A percentile compares a stretch with the other conserved stretches of the same genome.
phyloP scores from a whole-genome alignment of 768 basidiomycete species.

The Hebeloma cylindrosporum region DNA sequence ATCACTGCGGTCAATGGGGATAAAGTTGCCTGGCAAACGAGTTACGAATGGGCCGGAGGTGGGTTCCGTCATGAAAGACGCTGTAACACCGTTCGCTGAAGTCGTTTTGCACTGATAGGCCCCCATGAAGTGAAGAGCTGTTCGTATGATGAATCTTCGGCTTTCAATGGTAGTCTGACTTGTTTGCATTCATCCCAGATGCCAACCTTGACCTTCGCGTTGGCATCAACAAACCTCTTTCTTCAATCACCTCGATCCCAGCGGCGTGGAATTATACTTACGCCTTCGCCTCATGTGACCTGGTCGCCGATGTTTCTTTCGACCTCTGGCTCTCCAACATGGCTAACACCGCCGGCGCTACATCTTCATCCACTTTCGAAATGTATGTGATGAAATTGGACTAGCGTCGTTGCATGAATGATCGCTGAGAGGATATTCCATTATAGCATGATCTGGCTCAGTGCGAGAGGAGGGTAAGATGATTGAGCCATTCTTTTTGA shows the following conservation, averaged over 20 bases:
- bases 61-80: not conserved
- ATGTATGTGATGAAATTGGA: constrained; percentile 23
- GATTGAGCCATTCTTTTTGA: not conserved
- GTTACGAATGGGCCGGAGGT: constrained; percentile 32
- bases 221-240: too few species aligned
- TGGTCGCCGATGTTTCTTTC: constrained; percentile 36
- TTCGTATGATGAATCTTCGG: constrained; percentile 16
- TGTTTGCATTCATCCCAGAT: constrained; percentile 17
- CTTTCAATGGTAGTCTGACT: not conserved
- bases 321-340: constrained; percentile 32
- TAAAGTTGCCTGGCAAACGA: constrained; percentile 30
- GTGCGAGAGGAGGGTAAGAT: constrained; percentile 31
- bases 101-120: not conserved
- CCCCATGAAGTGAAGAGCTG: constrained; percentile 30
- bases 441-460: constrained; percentile 34
- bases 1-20: constrained; percentile 26
- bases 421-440: too few species aligned
- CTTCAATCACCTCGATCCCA: too few species aligned
- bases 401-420: not conserved
- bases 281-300: constrained; percentile 19
- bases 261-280: too few species aligned
- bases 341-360: constrained; percentile 25
- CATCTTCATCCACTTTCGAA: constrained; percentile 29
- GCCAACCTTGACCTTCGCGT: constrained; percentile 30
- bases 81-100: not conserved